A percentile compares a stretch with the other conserved stretches of the same genome.
phyloP scores from a whole-genome alignment of 2,329 filamentous ascomycete species.

The Blastomyces gilchristii region DNA sequence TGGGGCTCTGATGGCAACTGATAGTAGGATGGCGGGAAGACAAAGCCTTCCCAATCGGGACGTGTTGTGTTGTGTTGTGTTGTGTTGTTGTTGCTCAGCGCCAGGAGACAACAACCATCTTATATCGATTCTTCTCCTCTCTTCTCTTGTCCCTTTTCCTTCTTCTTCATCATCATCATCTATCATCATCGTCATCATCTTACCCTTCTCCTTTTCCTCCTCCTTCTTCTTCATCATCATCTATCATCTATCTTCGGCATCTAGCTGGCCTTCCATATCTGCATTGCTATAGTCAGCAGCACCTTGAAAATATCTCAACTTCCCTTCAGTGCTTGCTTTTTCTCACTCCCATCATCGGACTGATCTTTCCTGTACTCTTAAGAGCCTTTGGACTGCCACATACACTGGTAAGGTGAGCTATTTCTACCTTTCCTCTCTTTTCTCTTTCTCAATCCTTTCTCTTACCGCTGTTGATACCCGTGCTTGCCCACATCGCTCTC shows the following conservation, averaged over 20 bases:
- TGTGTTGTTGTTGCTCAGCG: no score
- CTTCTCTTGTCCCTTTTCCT: no score
- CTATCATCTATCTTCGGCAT: no score
- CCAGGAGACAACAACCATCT: not conserved
- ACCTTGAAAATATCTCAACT: not conserved
- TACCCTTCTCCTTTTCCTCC: not conserved
- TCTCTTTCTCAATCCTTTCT: not conserved
- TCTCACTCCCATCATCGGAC: not conserved
- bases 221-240: not conserved
- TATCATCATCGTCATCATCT: not conserved
- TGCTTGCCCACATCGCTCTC: not conserved
- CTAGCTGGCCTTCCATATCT: not conserved
- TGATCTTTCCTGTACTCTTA: not conserved
- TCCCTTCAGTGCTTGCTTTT: not conserved
- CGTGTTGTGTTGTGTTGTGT: no score
- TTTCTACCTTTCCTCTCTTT: no score
- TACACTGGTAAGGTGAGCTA: not conserved
- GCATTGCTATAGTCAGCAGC: not conserved
- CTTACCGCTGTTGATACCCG: not conserved
- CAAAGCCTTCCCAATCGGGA: no score
- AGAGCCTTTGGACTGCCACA: no score
- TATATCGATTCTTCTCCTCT: not conserved
- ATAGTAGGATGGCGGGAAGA: no score
- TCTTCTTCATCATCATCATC: not conserved
- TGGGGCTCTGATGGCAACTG: no score